phyloP scores from a whole-genome alignment of 352 stramenopile genomes.

The Globisporangium rhizosaccharum region DNA sequence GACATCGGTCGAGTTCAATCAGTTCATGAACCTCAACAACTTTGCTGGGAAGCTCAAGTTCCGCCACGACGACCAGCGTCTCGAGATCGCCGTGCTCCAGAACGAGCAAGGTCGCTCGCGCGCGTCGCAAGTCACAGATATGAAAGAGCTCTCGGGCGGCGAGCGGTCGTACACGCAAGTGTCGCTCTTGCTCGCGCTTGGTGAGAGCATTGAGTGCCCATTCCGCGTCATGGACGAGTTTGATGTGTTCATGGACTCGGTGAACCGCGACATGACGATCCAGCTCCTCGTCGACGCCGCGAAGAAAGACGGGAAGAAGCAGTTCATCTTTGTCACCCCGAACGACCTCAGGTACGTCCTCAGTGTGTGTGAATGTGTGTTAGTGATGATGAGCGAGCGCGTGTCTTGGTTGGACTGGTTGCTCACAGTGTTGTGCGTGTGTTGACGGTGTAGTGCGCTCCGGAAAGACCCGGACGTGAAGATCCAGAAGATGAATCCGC shows the following conservation, averaged over 20 bases:
- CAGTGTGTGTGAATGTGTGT: slow-evolving; percentile 3
- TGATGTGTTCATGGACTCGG: slow-evolving; percentile 98
- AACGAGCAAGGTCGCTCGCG: slow-evolving; percentile 68
- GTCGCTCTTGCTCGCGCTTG: slow-evolving; percentile 93
- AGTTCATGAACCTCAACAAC: slow-evolving; percentile 81
- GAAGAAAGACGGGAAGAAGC: slow-evolving; percentile 70
- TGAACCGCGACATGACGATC: slow-evolving; percentile 95
- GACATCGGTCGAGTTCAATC: slow-evolving; percentile 80
- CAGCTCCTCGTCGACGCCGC: slow-evolving; percentile 89
- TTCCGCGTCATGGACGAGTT: slow-evolving; percentile 99
- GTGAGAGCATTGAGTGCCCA: slow-evolving; percentile 86
- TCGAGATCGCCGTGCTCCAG: slow-evolving; percentile 78
- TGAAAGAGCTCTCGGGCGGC: slow-evolving; percentile 96
- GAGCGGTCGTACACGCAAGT: slow-evolving; percentile 97
- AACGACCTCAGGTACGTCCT: slow-evolving; percentile 76
- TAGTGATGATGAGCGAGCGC: neutral
- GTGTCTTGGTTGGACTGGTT: neutral
- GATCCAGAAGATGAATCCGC: slow-evolving; percentile 87
- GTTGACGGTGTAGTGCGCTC: slow-evolving; percentile 37
- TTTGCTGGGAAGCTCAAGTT: slow-evolving; percentile 84
- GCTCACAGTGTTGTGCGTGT: slow-evolving; percentile 4
- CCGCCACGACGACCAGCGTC: slow-evolving; percentile 59
- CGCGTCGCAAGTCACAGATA: slow-evolving; percentile 90
- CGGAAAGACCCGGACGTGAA: slow-evolving; percentile 73
- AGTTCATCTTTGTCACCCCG: slow-evolving; percentile 88